phyloP scores from a whole-genome alignment of 2,329 filamentous ascomycete genomes.

The Mycosphaerella arachidis region DNA sequence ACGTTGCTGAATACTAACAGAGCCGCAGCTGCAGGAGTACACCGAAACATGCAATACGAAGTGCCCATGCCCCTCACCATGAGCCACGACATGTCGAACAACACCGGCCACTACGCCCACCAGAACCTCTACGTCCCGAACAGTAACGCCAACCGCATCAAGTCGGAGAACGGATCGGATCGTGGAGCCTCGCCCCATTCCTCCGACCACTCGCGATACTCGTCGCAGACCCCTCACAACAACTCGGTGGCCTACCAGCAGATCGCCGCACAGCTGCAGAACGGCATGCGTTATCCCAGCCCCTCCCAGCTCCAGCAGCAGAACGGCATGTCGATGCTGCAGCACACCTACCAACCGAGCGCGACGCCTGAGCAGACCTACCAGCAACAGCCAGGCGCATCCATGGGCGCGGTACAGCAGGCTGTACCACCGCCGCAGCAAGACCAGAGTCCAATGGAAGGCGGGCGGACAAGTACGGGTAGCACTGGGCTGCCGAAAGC shows the following conservation, averaged over 20 bases:
- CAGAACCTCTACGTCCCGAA: slow-evolving; percentile 47
- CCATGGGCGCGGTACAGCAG: slow-evolving; percentile 31
- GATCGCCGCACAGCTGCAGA: slow-evolving; percentile 48
- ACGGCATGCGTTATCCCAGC: slow-evolving; percentile 52
- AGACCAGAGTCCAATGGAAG: slow-evolving; percentile 36
- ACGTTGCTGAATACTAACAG: slow-evolving; percentile 37
- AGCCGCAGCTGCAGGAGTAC: slow-evolving; percentile 28
- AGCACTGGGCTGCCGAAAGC: slow-evolving; percentile 61
- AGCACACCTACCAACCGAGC: slow-evolving; percentile 51
- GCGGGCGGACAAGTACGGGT: slow-evolving; percentile 35
- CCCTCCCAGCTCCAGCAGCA: slow-evolving; percentile 47
- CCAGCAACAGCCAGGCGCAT: slow-evolving; percentile 33
- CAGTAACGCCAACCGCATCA: slow-evolving; percentile 46
- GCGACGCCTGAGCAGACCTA: slow-evolving; percentile 45
- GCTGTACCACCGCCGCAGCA: slow-evolving; percentile 25
- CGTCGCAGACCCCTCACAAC: slow-evolving; percentile 53
- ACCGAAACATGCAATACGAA: slow-evolving; percentile 39
- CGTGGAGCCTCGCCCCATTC: slow-evolving; percentile 53
- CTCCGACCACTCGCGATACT: slow-evolving; percentile 54
- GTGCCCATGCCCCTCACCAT: slow-evolving; percentile 31
- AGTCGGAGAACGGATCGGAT: slow-evolving; percentile 57
- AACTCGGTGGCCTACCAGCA: slow-evolving; percentile 42
- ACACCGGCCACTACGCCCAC: slow-evolving; percentile 31
- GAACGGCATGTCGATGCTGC: slow-evolving; percentile 50
- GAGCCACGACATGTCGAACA: slow-evolving; percentile 28